Evolutionary conservation across 129 eudicot species (phyloP).

Genomic region (Flaveria bidentis): DNA sequence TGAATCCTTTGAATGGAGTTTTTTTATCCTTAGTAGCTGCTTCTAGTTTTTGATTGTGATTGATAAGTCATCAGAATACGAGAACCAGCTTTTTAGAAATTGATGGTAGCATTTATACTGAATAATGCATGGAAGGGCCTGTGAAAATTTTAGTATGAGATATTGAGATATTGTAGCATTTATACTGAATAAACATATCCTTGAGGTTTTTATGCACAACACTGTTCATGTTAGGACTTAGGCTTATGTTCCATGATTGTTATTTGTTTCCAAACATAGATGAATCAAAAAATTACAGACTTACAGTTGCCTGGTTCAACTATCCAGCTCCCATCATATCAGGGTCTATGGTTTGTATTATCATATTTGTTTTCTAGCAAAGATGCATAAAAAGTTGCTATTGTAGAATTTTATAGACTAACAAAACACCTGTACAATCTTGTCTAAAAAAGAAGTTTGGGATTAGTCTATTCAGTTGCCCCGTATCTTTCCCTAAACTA

Average conservation of each 20-base stretch:
- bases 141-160: neutral
- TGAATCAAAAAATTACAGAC: neutral
- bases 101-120: slow-evolving; percentile 11
- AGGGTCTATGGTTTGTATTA: neutral
- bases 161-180: neutral
- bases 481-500: slow-evolving; percentile 4
- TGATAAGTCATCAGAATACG: neutral
- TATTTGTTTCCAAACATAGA: neutral
- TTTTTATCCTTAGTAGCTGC: neutral
- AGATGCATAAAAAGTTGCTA: neutral
- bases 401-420: neutral
- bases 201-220: neutral
- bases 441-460: neutral
- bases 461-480: neutral
- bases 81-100: slow-evolving; percentile 1
- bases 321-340: slow-evolving; percentile 8
- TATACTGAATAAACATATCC: too few species aligned
- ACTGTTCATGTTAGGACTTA: neutral
- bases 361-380: neutral
- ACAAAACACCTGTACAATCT: slow-evolving; percentile 3
- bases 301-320: neutral
- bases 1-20: neutral
- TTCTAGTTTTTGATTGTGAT: slow-evolving; percentile 15
- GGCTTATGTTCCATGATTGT: neutral
- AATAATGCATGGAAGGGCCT: neutral